A percentile compares a stretch with the other conserved stretches of the same genome.
Evolutionary conservation across 208 protist species (phyloP).

Genomic region (Acanthamoeba castellanii): DNA sequence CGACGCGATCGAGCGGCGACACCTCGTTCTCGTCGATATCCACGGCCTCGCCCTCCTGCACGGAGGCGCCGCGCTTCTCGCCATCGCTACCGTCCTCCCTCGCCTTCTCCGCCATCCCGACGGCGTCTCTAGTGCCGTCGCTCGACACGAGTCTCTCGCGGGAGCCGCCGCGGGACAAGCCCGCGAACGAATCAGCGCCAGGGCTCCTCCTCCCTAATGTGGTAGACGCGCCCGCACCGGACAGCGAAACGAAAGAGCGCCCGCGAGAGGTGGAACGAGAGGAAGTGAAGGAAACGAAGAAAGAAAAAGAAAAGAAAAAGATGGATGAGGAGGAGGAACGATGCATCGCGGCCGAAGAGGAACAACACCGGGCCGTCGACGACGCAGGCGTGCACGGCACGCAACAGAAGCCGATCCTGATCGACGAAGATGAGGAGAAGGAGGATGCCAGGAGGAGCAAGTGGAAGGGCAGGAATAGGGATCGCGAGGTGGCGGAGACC

Average conservation of each 20-base stretch:
- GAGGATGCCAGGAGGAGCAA: not conserved
- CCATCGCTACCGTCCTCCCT: not conserved
- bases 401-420: constrained; percentile 16
- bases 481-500: not conserved
- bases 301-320: not conserved
- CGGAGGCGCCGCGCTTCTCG: not conserved
- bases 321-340: not conserved
- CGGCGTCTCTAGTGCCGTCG: not conserved
- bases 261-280: not conserved
- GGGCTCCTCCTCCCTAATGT: too few species aligned
- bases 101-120: not conserved
- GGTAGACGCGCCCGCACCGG: not conserved
- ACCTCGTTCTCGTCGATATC: constrained; percentile 17
- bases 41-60: not conserved
- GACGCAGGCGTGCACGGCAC: not conserved
- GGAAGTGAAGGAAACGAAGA: not conserved
- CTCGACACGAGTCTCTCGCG: not conserved
- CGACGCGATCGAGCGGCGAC: not conserved
- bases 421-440: not conserved
- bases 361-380: not conserved
- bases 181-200: not conserved
- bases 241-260: not conserved
- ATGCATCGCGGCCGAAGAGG: not conserved
- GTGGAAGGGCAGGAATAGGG: not conserved
- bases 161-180: not conserved